Evolutionary conservation across 2,329 filamentous ascomycete genomes (phyloP), one percentile per base, ranked within the genome.

Genomic region (Aspergillus amoenus): DNA sequence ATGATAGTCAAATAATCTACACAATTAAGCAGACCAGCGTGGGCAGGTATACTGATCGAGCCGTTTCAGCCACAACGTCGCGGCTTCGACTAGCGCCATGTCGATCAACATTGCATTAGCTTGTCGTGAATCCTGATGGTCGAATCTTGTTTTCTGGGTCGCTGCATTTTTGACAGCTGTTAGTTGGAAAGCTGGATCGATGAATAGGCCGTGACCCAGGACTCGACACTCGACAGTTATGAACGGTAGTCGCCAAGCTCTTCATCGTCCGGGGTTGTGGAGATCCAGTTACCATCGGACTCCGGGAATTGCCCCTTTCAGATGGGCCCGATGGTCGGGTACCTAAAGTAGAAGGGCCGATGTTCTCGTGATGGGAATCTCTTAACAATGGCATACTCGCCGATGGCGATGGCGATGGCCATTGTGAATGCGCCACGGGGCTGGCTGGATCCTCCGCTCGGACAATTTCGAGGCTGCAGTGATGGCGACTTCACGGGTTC

Each of bases 61-160:
- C 34, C 34, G 15, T 1, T 15, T 37, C 34, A 37, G 34, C 34
- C 34, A 37, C 34, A 37, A 37, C 34, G 34, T 37, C 12, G 12
- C 6, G 34, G 15, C 15, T 37, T 13, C 34, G 34, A 37, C 34
- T 37, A 37, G 34, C 34, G 34, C 13, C 15, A 39, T 8, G 18
- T 4, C 18, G 47, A 49, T 49, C 47, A 49, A 30, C 47, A 24
- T 21, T 49, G 47, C 47, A 49, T 49, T 49, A 49, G 47, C 47
- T 24, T 40, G 34, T 13, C 32, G n/a, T 17, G 24, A 47, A 3
- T 15, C 9, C 6, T 12, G 40, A 42, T 13, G 40, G 27, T 9
- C 27, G 24, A 34, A 32, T 47, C 24, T 17, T 47, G 27, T 11
- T 17, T 17, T 17, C 17, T 17, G 17, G n/a, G 13, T 17, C 40